phyloP scores from a whole-genome alignment of 805 yeast species.

The Lachancea nothofagi region DNA sequence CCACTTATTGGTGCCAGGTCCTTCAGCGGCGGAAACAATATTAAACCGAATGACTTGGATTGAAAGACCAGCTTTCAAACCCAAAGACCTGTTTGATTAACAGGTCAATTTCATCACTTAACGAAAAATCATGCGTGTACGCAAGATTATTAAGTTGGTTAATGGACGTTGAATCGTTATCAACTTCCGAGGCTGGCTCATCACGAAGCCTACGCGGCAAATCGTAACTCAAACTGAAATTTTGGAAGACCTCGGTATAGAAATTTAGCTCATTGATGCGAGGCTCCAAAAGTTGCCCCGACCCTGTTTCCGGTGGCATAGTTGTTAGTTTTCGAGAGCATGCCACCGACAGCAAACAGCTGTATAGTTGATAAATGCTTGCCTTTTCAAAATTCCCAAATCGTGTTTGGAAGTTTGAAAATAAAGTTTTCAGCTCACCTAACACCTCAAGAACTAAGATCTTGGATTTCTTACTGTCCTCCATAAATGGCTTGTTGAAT shows the following conservation, averaged over 20 bases:
- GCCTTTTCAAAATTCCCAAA: slow-evolving; percentile 23
- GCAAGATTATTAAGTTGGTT: slow-evolving; percentile 26
- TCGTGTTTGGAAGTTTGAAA: slow-evolving; percentile 24
- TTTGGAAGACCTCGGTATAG: slow-evolving; percentile 24
- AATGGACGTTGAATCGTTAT: slow-evolving; percentile 22
- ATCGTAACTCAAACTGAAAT: slow-evolving; percentile 12
- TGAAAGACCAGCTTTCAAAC: slow-evolving; percentile 17
- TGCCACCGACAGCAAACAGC: slow-evolving; percentile 30
- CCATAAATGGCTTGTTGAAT: slow-evolving; percentile 55
- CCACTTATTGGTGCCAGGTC: too few relatives aligned
- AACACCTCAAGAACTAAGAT: slow-evolving; percentile 27
- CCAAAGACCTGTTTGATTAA: slow-evolving; percentile 32
- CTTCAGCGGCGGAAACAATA: too few relatives aligned
- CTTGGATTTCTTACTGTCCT: slow-evolving; percentile 31
- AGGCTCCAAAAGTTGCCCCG: slow-evolving; percentile 7
- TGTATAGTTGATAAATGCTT: slow-evolving; percentile 31
- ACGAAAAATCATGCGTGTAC: slow-evolving; percentile 32
- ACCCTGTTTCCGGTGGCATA: slow-evolving; percentile 10
- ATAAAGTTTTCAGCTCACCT: slow-evolving; percentile 27
- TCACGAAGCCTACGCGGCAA: slow-evolving; percentile 25
- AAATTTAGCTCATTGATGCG: slow-evolving; percentile 16
- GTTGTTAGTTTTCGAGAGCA: slow-evolving; percentile 24
- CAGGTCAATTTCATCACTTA: slow-evolving; percentile 34
- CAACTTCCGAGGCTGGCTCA: slow-evolving; percentile 22
- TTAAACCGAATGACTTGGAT: slow-evolving; percentile 11